A percentile compares a stretch with the other conserved stretches of the same genome.
These are phyloP conservation scores for Ceratobasidium theobromae DNA, from an alignment of 1,284 basidiomycete genomes.

Conservation along the genomic window DNA sequence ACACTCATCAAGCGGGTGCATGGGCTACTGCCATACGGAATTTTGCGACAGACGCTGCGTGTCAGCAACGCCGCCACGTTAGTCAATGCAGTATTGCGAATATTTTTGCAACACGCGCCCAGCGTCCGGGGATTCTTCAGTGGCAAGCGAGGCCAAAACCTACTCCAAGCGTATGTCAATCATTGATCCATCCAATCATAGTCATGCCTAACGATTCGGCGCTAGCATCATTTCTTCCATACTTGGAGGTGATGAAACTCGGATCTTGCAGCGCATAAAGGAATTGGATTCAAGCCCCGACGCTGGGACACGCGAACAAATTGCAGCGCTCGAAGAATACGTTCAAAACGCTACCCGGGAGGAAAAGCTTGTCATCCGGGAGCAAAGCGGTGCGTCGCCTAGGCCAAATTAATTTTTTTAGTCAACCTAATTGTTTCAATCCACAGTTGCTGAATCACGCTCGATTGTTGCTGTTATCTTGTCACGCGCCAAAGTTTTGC, in stretches of 20 bases:
- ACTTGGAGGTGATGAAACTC: constrained; percentile 16
- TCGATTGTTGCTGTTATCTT: constrained; percentile 13
- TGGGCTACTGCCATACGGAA: constrained; percentile 5
- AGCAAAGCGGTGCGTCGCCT: constrained; percentile 2
- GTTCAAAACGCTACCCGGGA: constrained; percentile 16
- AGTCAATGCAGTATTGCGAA: constrained; percentile 14
- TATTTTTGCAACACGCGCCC: constrained; percentile 27
- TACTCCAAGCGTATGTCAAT: constrained; percentile 20
- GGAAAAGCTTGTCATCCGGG: constrained; percentile 19
- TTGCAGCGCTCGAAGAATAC: constrained; percentile 17
- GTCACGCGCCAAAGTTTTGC: background rate
- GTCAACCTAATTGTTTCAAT: background rate
- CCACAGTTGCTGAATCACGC: background rate
- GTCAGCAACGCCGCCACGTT: constrained; percentile 25
- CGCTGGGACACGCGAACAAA: constrained; percentile 20
- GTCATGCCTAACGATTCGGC: background rate
- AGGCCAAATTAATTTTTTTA: background rate
- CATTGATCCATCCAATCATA: background rate
- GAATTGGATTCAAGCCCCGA: constrained; percentile 8
- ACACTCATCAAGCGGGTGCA: constrained; percentile 21
- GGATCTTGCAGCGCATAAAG: constrained; percentile 13
- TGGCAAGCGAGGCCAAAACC: constrained; percentile 15
- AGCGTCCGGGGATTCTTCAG: constrained; percentile 20
- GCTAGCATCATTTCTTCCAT: constrained; percentile 20
- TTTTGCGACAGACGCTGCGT: constrained; percentile 18